Evolutionary conservation across 129 eudicot species (phyloP), one percentile per base, ranked within the genome.

Genomic region (Sambucus nigra): DNA sequence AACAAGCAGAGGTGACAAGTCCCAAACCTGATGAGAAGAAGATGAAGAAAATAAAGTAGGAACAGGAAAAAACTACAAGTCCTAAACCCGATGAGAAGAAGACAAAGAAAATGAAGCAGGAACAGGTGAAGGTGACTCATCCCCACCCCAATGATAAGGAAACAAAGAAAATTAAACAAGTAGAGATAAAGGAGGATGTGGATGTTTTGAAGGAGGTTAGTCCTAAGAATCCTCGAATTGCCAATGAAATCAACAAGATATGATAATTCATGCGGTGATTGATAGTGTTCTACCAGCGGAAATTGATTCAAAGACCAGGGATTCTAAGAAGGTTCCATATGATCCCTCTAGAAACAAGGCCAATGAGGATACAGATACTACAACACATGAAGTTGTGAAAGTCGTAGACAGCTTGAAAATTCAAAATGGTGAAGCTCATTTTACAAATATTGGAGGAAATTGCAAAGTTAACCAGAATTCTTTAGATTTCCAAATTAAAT

Each of bases 91-190:
- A n/a, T n/a, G n/a, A n/a, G n/a, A n/a, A n/a, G n/a, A n/a, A n/a
- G n/a, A n/a, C n/a, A n/a, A n/a, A n/a, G n/a, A n/a, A n/a, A n/a
- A n/a, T n/a, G n/a, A n/a, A n/a, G n/a, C n/a, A n/a, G n/a, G n/a
- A n/a, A n/a, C n/a, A n/a, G n/a, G n/a, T n/a, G n/a, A n/a, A n/a
- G n/a, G n/a, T n/a, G n/a, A n/a, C n/a, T n/a, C n/a, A n/a, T n/a
- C 47, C 26, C 17, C 31, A 31, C 32, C 47, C 57, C n/a, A 42
- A 59, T 42, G 55, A 56, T 44, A 64, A 59, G 23, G 63, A 62
- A 9, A 46, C 25, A 47, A 67, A 67, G 64, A 71, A 67, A 63
- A 0, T 42, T 10, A 74, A 71, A 52, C 63, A 26, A 32, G 52
- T 63, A 56, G 65, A 16, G 41, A 38, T 61, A 44, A 70, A 67